Percentiles rank a stretch among this genome's conserved stretches.
phyloP scores from a whole-genome alignment of 2,329 filamentous ascomycete genomes.

The Calonectria leucothoes region DNA sequence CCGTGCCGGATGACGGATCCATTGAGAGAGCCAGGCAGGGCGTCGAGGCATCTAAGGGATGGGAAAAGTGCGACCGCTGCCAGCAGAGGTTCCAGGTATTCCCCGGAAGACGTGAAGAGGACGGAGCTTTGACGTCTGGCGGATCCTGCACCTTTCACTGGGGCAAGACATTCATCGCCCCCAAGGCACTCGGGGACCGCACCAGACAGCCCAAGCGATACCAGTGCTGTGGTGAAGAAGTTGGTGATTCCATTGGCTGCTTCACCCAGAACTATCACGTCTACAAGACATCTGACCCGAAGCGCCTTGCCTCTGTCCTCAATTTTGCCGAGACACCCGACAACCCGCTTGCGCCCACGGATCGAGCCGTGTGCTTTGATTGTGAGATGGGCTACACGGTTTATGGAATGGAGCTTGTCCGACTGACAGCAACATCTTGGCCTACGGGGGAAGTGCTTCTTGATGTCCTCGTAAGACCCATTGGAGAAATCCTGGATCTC shows the following conservation, averaged over 20 bases:
- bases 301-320: conserved; percentile 80
- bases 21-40: conserved; percentile 75
- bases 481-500: conserved; percentile 87
- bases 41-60: conserved; percentile 75
- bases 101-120: conserved; percentile 81
- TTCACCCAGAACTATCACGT: conserved; percentile 79
- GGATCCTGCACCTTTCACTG: conserved; percentile 86
- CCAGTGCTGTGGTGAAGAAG: conserved; percentile 80
- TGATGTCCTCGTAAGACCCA: conserved; percentile 85
- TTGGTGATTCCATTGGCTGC: conserved; percentile 82
- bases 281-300: conserved; percentile 83
- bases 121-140: conserved; percentile 79
- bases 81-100: conserved; percentile 90
- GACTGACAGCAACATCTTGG: conserved; percentile 90
- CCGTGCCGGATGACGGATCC: conserved; percentile 72
- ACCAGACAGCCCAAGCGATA: conserved; percentile 72
- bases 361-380: conserved; percentile 85
- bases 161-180: conserved; percentile 73
- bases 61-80: conserved; percentile 92
- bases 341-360: conserved; percentile 63
- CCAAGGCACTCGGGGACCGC: conserved; percentile 66
- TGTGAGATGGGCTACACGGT: conserved; percentile 99
- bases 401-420: conserved; percentile 87
- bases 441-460: conserved; percentile 79
- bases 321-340: conserved; percentile 84